Conservation (phyloP, 495 filamentous ascomycete species). For the Wilcoxina mikolae region DNA sequence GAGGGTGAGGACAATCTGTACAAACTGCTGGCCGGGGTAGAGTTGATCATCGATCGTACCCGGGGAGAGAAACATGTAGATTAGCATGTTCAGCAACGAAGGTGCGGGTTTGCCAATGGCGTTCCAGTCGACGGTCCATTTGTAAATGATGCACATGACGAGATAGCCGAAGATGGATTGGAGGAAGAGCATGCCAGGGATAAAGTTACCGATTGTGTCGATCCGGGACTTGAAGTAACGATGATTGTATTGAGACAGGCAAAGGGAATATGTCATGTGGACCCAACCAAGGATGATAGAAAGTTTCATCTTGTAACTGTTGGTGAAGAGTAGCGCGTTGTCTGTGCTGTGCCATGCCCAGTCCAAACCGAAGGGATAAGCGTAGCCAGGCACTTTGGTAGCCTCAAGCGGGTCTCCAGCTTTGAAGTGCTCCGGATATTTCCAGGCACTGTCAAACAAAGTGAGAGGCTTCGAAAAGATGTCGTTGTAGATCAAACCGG, state of each 20-base stretch:
- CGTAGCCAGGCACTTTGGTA: conserved; percentile 46
- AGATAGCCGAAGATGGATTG: conserved; percentile 98
- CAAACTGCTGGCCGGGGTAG: conserved; percentile 55
- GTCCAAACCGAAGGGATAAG: conserved; percentile 90
- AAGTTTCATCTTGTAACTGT: conserved; percentile 99
- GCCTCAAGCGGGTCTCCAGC: conserved; percentile 47
- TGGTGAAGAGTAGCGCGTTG: conserved; percentile 83
- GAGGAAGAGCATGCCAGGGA: conserved; percentile 98
- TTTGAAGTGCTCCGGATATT: conserved; percentile 57
- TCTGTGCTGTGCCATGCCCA: conserved; percentile 94
- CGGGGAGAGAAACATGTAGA: conserved; percentile 96
- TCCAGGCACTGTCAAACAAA: conserved; percentile 77
- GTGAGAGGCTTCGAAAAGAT: conserved; percentile 85
- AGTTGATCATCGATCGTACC: conserved; percentile 54
- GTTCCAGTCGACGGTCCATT: conserved; percentile 86
- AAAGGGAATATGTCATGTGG: conserved; percentile 97
- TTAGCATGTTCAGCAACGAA: conserved; percentile 92
- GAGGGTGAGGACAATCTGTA: conserved; percentile 71
- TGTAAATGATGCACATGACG: conserved; percentile 84
- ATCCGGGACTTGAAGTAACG: conserved; percentile 85
- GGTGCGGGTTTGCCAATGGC: conserved; percentile 53
- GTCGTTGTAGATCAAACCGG: conserved; percentile 95
- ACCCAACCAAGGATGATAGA: conserved; percentile 90
- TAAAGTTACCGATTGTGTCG: conserved; percentile 91
- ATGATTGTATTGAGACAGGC: conserved; percentile 82